Percentiles rank a stretch among this genome's conserved stretches.
Evolutionary conservation across 257 asterid genomes (phyloP).

Genomic region (Lavandula angustifolia): DNA sequence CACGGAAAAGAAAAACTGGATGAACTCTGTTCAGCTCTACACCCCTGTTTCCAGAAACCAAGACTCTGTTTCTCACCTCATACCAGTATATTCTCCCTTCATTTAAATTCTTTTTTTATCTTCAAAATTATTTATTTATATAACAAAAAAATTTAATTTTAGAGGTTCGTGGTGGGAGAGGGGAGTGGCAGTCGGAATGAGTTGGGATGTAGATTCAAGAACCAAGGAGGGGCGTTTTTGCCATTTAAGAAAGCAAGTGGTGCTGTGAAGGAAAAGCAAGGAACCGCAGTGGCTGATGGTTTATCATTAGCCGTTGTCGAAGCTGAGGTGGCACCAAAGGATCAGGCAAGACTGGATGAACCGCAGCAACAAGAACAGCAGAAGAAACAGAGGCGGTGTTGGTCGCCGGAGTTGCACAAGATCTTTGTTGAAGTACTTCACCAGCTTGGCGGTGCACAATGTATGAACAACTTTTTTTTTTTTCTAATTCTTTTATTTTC

Average conservation of each 20-base stretch:
- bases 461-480: slow-evolving; percentile 28
- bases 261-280: slow-evolving; percentile 14
- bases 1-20: slow-evolving; percentile 53
- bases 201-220: slow-evolving; percentile 24
- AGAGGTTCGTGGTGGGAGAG: slow-evolving; percentile 39
- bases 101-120: neutral
- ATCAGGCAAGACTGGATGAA: slow-evolving; percentile 21
- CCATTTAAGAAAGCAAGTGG: slow-evolving; percentile 35
- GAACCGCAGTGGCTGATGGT: slow-evolving; percentile 29
- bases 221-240: slow-evolving; percentile 43
- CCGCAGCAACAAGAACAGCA: slow-evolving; percentile 30
- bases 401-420: slow-evolving; percentile 68
- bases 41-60: slow-evolving; percentile 37
- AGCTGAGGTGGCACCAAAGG: slow-evolving; percentile 20
- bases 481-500: too few relatives aligned
- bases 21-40: slow-evolving; percentile 59
- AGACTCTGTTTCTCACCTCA: slow-evolving; percentile 26
- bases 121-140: neutral
- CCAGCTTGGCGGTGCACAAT: slow-evolving; percentile 62
- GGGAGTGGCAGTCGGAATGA: slow-evolving; percentile 9
- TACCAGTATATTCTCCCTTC: slow-evolving; percentile 31
- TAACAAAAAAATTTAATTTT: neutral
- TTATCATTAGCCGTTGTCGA: slow-evolving; percentile 36
- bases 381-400: slow-evolving; percentile 71
- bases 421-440: slow-evolving; percentile 57